Conservation (phyloP, 768 basidiomycete genomes). For the Xerocomellus amylosporus region DNA sequence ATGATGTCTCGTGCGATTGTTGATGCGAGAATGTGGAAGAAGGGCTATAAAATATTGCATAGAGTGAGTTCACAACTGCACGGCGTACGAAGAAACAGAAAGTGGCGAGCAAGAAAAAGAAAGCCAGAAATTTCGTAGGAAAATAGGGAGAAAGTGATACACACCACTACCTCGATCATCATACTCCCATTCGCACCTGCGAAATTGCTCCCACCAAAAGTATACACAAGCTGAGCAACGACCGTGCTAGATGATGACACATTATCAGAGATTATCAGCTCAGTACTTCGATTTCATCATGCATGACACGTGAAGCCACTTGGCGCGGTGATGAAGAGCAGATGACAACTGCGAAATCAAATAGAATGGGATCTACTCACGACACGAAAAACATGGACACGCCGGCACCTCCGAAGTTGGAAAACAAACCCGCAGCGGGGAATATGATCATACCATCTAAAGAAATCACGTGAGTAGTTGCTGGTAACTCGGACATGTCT, state of each 20-base stretch:
- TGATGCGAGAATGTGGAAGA: conserved; percentile 89
- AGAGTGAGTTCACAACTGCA: not conserved
- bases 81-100: not conserved
- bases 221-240: conserved; percentile 80
- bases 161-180: conserved; percentile 98
- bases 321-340: conserved; percentile 4
- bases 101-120: not conserved
- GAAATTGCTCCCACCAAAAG: conserved; percentile 84
- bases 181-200: conserved; percentile 89
- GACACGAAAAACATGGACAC: conserved; percentile 96
- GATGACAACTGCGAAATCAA: not conserved
- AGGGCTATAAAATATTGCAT: conserved; percentile 53
- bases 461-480: conserved; percentile 7
- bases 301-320: not conserved
- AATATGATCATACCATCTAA: conserved; percentile 95
- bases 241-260: conserved; percentile 47
- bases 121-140: not conserved
- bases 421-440: conserved; percentile 78
- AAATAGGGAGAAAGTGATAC: conserved; percentile 28
- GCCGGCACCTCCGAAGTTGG: conserved; percentile 78
- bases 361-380: conserved; percentile 36
- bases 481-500: not conserved
- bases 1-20: conserved; percentile 64
- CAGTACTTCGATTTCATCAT: not conserved
- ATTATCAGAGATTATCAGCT: conserved; percentile 3